A percentile compares a stretch with the other conserved stretches of the same genome.
phyloP scores from a whole-genome alignment of 75 land plant genomes.

The Azolla pinnata region DNA sequence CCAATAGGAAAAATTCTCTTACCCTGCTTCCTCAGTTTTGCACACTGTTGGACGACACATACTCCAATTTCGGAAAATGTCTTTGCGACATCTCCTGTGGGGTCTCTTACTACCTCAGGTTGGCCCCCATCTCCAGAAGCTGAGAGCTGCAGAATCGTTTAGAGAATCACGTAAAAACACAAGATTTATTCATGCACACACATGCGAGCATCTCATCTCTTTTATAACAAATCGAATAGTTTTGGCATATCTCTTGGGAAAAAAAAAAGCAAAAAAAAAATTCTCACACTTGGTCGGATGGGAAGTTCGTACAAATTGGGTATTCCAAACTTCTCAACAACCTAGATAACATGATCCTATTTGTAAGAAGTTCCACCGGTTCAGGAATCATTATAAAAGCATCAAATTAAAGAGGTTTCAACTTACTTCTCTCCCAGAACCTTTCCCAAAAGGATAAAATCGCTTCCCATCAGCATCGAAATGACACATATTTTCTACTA shows the following conservation, averaged over 20 bases:
- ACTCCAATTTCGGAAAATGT: conserved; percentile 81
- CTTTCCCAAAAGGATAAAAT: conserved; percentile 85
- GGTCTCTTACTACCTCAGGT: conserved; percentile 93
- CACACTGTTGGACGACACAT: conserved; percentile 97
- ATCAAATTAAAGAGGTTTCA: too few species aligned
- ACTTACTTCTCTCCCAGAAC: conserved; percentile 82
- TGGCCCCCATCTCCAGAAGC: conserved; percentile 95
- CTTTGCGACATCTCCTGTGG: conserved; percentile 69
- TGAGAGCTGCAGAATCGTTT: conserved; percentile 46
- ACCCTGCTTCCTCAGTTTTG: conserved; percentile 97
- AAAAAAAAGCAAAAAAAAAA: too few species aligned
- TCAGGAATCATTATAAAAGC: too few species aligned
- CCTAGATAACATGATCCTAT: too few species aligned
- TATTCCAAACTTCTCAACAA: conserved; percentile 93
- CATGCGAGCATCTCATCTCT: too few species aligned
- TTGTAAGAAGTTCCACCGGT: too few species aligned
- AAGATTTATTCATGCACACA: neutral
- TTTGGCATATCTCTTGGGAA: too few species aligned
- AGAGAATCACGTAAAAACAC: neutral
- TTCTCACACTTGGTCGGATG: conserved; percentile 71
- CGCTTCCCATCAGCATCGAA: conserved; percentile 97
- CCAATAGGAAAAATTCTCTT: conserved; percentile 78
- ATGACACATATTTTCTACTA: conserved; percentile 97
- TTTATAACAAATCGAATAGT: too few species aligned
- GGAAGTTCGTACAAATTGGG: conserved; percentile 93